Evolutionary conservation across 2,329 filamentous ascomycete species (phyloP), one percentile per base, ranked within the genome.

Genomic region (Pyricularia pennisetigena): DNA sequence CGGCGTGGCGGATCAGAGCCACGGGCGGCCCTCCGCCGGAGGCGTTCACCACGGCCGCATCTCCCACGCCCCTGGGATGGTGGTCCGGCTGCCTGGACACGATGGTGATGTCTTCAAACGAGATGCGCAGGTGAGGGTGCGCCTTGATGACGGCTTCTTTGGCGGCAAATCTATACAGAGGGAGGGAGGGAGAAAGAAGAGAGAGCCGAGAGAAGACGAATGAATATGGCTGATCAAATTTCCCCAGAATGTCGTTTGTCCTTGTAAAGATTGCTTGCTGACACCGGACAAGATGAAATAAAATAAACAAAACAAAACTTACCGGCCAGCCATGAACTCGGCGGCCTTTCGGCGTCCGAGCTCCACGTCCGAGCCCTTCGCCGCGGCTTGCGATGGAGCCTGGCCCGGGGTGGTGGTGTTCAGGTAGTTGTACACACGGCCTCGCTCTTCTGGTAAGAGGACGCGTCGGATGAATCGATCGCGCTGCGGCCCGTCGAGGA

Each of bases 91-190:
- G 20, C 61, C 59, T 7, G 64, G 69, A 66, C 26, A 68, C 68
- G 64, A 86, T 83, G 32, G 80, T 72, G 49, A 93, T 83, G 70
- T 89, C 84, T 68, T 89, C 87, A 76, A 88, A 90, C 1, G 82
- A 83, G 28, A 93, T 77, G 26, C 77, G 78, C 8, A 85, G 80
- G n/a, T 83, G 80, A 1, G 85, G 82, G 71, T 90, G 86, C 2
- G 91, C 90, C 78, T 94, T 93, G 71, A 91, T 88, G 67, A 84
- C 85, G 1, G 90, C 91, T 77, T 93, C 91, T 75, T 93, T 93
- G 8, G 89, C 90, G 1, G 90, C 90, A 74, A 89, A 90, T 67
- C 87, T 86, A 65, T 12, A 24, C n/a, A n/a, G n/a, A n/a, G n/a
- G n/a, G 12, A 29, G 20, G 35, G 4, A 14, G 2, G 9, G 30